phyloP scores from a whole-genome alignment of 2,329 filamentous ascomycete species.

The Beauveria varroae region DNA sequence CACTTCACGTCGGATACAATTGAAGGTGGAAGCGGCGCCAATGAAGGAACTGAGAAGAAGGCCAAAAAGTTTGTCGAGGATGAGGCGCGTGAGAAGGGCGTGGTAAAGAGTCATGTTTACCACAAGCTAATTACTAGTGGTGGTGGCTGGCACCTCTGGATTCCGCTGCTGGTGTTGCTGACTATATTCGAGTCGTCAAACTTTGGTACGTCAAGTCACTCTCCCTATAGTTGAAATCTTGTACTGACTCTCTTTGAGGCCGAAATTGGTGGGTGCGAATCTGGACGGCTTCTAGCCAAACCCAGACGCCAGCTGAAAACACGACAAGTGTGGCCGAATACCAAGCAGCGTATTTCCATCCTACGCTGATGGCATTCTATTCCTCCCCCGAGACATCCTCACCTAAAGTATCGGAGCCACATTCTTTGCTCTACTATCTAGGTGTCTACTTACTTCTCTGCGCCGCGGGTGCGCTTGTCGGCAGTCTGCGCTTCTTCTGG shows the following conservation, averaged over 20 bases:
- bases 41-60: conserved; percentile 23
- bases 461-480: conserved; percentile 46
- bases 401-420: conserved; percentile 17
- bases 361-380: conserved; percentile 7
- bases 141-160: conserved; percentile 58
- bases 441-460: conserved; percentile 59
- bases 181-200: conserved; percentile 43
- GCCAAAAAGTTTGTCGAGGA: conserved; percentile 70
- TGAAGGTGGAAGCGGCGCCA: background rate
- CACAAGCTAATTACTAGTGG: conserved; percentile 57
- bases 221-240: fast-evolving
- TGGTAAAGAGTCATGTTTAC: conserved; percentile 62
- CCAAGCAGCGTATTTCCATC: conserved; percentile 18
- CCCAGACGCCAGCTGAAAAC: conserved; percentile 21
- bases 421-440: conserved; percentile 54
- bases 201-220: conserved; percentile 26
- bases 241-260: conserved; percentile 13
- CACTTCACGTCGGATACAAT: background rate
- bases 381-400: background rate
- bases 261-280: conserved; percentile 58
- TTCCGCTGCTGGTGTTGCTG: conserved; percentile 45
- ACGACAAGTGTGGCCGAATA: background rate
- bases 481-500: conserved; percentile 55
- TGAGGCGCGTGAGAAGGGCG: conserved; percentile 61
- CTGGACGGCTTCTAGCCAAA: conserved; percentile 46